Conservation (phyloP, 345 rosid genomes). For the Citropsis articulata region DNA sequence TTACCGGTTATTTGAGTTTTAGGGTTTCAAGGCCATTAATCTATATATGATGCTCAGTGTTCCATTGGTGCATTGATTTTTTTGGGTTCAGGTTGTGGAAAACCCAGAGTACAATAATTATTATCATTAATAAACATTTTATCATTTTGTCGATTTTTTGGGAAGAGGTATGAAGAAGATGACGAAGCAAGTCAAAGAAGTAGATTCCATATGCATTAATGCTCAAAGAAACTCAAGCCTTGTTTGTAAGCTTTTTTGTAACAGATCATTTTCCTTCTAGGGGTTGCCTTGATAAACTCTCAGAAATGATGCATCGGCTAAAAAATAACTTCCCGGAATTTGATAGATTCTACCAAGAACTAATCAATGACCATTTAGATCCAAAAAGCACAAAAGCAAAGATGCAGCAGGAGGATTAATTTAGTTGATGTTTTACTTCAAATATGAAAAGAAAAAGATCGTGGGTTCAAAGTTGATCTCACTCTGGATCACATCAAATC, state of each 20-base stretch:
- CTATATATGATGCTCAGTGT: no score
- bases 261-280: constrained; percentile 25
- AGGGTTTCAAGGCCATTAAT: no score
- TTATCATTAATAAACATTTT: no score
- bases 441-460: constrained; percentile 21
- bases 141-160: not conserved
- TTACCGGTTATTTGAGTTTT: no score
- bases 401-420: constrained; percentile 22
- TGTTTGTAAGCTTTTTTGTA: constrained; percentile 21
- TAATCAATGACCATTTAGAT: constrained; percentile 39
- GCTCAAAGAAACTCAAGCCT: constrained; percentile 23
- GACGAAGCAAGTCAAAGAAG: not conserved
- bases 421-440: constrained; percentile 41
- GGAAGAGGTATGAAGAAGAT: constrained; percentile 18
- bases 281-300: constrained; percentile 30
- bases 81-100: no score
- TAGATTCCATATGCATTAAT: constrained; percentile 4
- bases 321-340: constrained; percentile 30
- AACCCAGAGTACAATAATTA: no score
- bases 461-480: constrained; percentile 21
- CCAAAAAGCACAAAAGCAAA: not conserved
- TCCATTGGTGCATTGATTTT: no score
- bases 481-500: constrained; percentile 50
- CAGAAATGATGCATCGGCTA: constrained; percentile 25
- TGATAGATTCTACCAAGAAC: constrained; percentile 39